A percentile compares a stretch with the other conserved stretches of the same genome.
Evolutionary conservation across 208 protist species (phyloP).

Genomic region (Kentomonas sorsogonicus): DNA sequence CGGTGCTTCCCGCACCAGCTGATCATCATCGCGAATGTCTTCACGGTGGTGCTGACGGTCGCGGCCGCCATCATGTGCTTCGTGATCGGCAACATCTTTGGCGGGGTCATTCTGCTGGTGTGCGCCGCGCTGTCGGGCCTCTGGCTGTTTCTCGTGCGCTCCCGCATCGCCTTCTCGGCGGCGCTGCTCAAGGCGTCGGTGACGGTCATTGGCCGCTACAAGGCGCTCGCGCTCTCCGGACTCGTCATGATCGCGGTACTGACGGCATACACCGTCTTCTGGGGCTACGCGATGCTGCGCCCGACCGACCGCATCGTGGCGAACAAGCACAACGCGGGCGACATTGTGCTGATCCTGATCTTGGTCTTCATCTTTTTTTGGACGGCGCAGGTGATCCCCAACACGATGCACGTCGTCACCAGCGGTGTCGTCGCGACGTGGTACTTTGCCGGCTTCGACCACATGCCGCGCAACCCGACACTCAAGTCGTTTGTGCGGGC

Average conservation of each 20-base stretch:
- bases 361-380: constrained; percentile 61
- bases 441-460: constrained; percentile 77
- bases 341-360: constrained; percentile 36
- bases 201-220: constrained; percentile 45
- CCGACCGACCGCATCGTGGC: constrained; percentile 29
- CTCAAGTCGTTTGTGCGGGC: constrained; percentile 65
- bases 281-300: constrained; percentile 33
- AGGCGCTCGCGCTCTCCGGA: constrained; percentile 45
- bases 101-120: constrained; percentile 41
- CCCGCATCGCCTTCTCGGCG: constrained; percentile 74
- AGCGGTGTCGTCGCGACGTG: constrained; percentile 75
- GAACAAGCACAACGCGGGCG: constrained; percentile 18
- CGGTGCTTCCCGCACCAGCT: constrained; percentile 23
- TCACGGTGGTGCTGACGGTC: constrained; percentile 23
- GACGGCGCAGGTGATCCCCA: constrained; percentile 63
- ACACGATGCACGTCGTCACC: constrained; percentile 83
- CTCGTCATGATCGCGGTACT: constrained; percentile 26
- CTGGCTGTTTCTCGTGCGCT: constrained; percentile 59
- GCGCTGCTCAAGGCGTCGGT: constrained; percentile 46
- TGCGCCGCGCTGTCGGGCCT: constrained; percentile 21
- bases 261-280: constrained; percentile 51
- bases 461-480: constrained; percentile 71
- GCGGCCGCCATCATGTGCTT: constrained; percentile 30
- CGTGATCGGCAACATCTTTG: constrained; percentile 17
- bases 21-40: constrained; percentile 61